phyloP scores from a whole-genome alignment of 192 early-diverging fungal genomes.

The Chytriomyces sp. region DNA sequence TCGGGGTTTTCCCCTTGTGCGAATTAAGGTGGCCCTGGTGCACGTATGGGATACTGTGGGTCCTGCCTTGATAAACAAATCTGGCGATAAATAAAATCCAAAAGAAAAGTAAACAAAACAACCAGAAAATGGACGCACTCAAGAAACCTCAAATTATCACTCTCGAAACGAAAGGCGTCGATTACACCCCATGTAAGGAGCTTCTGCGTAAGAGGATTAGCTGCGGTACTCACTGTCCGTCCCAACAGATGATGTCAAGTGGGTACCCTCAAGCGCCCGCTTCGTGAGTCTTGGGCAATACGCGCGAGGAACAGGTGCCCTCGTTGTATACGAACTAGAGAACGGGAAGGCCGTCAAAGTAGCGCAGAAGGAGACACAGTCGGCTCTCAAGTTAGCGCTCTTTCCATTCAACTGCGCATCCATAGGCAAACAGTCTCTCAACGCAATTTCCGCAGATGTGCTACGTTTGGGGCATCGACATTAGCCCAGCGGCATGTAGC shows the following conservation, averaged over 20 bases:
- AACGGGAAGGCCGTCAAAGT: slow-evolving; percentile 48
- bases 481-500: slow-evolving; percentile 61
- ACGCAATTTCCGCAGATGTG: slow-evolving; percentile 49
- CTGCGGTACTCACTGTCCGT: neutral
- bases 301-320: slow-evolving; percentile 60
- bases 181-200: slow-evolving; percentile 37
- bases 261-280: slow-evolving; percentile 69
- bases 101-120: no score
- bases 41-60: no score
- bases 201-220: slow-evolving; percentile 34
- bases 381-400: no score
- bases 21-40: no score
- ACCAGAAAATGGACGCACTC: slow-evolving; percentile 4
- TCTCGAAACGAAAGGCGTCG: slow-evolving; percentile 44
- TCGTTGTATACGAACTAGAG: slow-evolving; percentile 64
- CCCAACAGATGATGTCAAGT: slow-evolving; percentile 61
- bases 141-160: slow-evolving; percentile 55
- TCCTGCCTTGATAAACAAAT: no score
- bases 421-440: slow-evolving; percentile 48
- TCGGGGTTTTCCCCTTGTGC: no score
- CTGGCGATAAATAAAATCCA: no score
- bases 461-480: slow-evolving; percentile 62
- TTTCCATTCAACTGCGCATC: no score
- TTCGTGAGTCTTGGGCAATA: slow-evolving; percentile 70
- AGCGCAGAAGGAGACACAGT: neutral